Conservation (phyloP, 2,329 filamentous ascomycete species). For the Aspergillus texensis region DNA sequence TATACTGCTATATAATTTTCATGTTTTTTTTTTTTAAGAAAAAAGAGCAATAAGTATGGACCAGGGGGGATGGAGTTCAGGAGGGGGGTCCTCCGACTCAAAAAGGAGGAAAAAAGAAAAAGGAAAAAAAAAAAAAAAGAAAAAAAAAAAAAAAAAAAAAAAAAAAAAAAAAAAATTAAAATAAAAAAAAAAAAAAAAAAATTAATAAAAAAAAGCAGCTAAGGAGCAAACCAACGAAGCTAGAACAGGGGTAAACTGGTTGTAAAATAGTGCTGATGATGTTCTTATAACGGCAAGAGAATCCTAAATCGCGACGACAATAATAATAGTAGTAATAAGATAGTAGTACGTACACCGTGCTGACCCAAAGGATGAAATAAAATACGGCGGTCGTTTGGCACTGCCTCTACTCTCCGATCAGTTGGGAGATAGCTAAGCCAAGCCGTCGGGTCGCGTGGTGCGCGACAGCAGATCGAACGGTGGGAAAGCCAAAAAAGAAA, state of each 20-base stretch:
- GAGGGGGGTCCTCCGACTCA: too few species aligned
- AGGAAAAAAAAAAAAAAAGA: too few species aligned
- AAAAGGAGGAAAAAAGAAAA: neutral
- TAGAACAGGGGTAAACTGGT: conserved; percentile 5
- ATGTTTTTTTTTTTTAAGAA: too few species aligned
- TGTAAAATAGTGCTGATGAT: conserved; percentile 5
- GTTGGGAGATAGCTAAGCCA: conserved; percentile 23
- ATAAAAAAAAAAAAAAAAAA: neutral
- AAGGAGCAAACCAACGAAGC: conserved; percentile 12
- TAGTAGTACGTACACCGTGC: conserved; percentile 15
- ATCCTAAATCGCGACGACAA: neutral
- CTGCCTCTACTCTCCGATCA: conserved; percentile 17
- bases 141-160: neutral
- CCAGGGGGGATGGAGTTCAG: too few species aligned
- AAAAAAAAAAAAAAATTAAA: conserved; percentile 4
- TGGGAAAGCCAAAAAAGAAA: conserved; percentile 1
- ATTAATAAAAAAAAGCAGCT: conserved; percentile 9
- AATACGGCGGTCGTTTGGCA: conserved; percentile 16
- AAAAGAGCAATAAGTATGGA: too few species aligned
- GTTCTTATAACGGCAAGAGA: conserved; percentile 6
- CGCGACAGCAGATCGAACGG: conserved; percentile 17
- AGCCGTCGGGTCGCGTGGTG: conserved; percentile 26
- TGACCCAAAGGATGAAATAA: conserved; percentile 12
- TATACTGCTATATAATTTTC: too few species aligned
- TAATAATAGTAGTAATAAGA: conserved; percentile 12